Conservation (phyloP, 139 green algal species). For the Chlorella sp. region DNA sequence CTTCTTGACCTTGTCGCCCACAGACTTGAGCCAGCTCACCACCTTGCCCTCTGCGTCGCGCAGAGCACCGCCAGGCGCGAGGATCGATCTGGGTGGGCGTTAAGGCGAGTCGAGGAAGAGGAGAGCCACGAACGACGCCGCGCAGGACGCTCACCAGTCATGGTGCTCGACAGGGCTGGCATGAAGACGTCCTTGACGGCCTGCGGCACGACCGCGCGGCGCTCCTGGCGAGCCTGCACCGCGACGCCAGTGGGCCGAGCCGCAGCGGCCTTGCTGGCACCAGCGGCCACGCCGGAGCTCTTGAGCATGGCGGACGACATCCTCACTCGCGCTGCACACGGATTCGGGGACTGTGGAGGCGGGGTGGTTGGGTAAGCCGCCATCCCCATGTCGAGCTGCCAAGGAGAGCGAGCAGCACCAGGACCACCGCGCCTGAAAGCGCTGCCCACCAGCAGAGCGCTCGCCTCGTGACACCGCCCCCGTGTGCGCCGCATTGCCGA, state of each 20-base stretch:
- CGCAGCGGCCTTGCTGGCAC: too few relatives aligned
- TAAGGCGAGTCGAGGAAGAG: conserved; percentile 3
- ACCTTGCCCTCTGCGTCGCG: conserved; percentile 79
- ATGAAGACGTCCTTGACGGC: conserved; percentile 96
- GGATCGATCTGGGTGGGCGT: neutral
- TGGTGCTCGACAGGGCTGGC: conserved; percentile 72
- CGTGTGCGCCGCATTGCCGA: too few relatives aligned
- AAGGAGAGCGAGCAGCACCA: too few relatives aligned
- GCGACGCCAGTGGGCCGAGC: neutral
- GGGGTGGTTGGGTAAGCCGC: too few relatives aligned
- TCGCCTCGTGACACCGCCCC: too few relatives aligned
- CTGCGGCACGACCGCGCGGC: neutral
- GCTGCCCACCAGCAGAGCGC: too few relatives aligned
- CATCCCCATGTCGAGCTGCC: too few relatives aligned
- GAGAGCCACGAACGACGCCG: conserved; percentile 44
- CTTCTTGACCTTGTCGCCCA: conserved; percentile 83
- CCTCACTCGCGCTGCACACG: too few relatives aligned
- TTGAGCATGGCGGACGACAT: too few relatives aligned
- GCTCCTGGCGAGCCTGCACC: neutral
- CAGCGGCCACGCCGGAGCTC: too few relatives aligned
- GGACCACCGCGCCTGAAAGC: too few relatives aligned
- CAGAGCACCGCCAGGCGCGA: neutral
- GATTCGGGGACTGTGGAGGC: too few relatives aligned
- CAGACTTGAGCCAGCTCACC: conserved; percentile 90
- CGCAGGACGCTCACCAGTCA: conserved; percentile 22